Evolutionary conservation across 164 flowering plant genomes (phyloP), one percentile per base, ranked within the genome.

Genomic region (Kingdonia uniflora): DNA sequence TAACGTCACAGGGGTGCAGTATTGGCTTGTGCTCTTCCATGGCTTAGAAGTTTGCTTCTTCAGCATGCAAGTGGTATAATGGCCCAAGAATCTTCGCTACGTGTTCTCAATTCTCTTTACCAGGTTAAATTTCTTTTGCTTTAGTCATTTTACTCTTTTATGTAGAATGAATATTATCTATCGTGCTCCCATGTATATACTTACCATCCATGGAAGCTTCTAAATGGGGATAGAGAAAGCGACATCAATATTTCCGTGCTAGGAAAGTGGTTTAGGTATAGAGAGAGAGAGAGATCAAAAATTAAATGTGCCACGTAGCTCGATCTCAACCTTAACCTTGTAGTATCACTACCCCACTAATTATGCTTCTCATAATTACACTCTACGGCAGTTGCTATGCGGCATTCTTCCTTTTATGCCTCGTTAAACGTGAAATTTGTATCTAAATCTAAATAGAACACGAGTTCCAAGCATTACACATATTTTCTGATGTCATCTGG

Each of bases 21-120:
- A 2, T 48, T 86, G 63, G 86, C 70, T n/a, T 78, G 83, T 71
- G 76, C 94, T 11, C 75, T 88, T 74, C 89, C 99, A 44, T 92
- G 96, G 99, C 75, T 92, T 17, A 79, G 76, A 69, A 73, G 77
- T 65, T 67, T 92, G 53, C 79, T 92, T 56, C 89, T 86, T 73
- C 88, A 81, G 56, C 97, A 88, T 70, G 71, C 95, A 38, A 80
- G 94, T 58, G 69, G 71, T 50, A 78, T 88, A 37, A 78, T 84
- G 77, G 82, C 95, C 24, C 94, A 92, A 51, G 95, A 84, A 60
- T 81, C 96, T 58, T 87, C 95, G 38, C 65, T 82, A 21, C 58
- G 20, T 41, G 76, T 84, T 0, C 73, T 86, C 63, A 86, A 82
- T 68, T 75, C 96, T 42, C 52, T 84, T 52, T 88, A 78, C 65